Evolutionary conservation across 495 filamentous ascomycete genomes (phyloP), one percentile per base, ranked within the genome.

Genomic region (Ramalina intermedia): DNA sequence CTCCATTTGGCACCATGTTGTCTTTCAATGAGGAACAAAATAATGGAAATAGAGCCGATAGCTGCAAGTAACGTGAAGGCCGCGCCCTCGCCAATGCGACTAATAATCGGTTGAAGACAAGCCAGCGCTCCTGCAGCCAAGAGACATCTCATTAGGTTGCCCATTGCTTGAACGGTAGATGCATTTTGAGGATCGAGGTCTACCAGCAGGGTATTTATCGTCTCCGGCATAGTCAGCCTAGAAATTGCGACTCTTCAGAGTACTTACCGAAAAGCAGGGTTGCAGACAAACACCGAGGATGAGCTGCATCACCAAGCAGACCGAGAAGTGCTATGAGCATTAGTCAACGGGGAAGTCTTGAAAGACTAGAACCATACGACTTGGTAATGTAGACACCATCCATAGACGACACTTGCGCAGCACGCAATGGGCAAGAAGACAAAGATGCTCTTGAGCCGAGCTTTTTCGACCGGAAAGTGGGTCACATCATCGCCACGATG

Each of bases 381-480:
- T 43, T 65, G 62, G 21, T 56, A 54, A 16, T 74, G 57, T 1
- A 82, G 49, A 3, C 69, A 66, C 79, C 79, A 83, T 17, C 73
- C 79, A 43, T 74, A 82, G 6, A 66, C 67, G 33, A 75, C 65
- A 7, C 71, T 60, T 1, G 67, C 61, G 2, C 51, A 52, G 2
- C 66, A 53, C 13, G 14, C 17, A 8, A 42, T 26, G 4, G 17
- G 20, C 14, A 55, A 39, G 13, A 51, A 16, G 27, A 26, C 20
- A 18, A 41, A 41, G 1, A 43, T 53, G 12, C 69, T 69, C 1
- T 71, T 14, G 1, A 82, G 64, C 18, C 81, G 72, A 6, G 78
- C 80, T 42, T 70, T 69, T 52, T 85, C 81, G 41, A 85, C 75
- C 12, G 81, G 79, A 27, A 82, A 85, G 6, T 70, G 62, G 8